Percentiles rank a stretch among this genome's conserved stretches.
Evolutionary conservation across 2,329 filamentous ascomycete genomes (phyloP).

Genomic region (Botryotinia narcissicola): DNA sequence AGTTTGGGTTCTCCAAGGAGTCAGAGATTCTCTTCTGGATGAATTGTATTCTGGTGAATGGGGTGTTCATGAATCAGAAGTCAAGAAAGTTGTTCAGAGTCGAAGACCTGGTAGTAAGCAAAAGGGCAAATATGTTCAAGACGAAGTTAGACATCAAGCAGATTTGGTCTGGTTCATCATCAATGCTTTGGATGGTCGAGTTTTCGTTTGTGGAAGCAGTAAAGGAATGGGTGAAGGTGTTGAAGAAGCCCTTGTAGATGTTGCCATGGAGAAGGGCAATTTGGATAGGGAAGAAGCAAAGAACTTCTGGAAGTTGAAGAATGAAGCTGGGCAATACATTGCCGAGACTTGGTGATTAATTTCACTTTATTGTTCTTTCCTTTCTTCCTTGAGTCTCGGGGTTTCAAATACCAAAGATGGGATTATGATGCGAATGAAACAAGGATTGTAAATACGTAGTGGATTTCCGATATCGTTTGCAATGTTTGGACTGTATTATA

Average conservation of each 20-base stretch:
- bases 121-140: slow-evolving; percentile 89
- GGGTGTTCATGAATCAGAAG: slow-evolving; percentile 85
- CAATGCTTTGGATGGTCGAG: slow-evolving; percentile 90
- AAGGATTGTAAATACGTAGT: background rate
- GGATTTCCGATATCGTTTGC: background rate
- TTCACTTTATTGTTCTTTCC: background rate
- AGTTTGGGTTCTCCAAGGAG: slow-evolving; percentile 92
- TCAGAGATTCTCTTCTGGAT: slow-evolving; percentile 90
- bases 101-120: slow-evolving; percentile 51
- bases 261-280: slow-evolving; percentile 90
- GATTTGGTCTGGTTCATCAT: slow-evolving; percentile 99
- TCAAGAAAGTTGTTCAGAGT: slow-evolving; percentile 78
- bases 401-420: background rate
- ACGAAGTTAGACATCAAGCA: slow-evolving; percentile 86
- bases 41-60: slow-evolving; percentile 97
- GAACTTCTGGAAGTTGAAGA: slow-evolving; percentile 90
- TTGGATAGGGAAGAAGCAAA: slow-evolving; percentile 77
- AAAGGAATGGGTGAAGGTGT: slow-evolving; percentile 98
- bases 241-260: slow-evolving; percentile 79
- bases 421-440: background rate
- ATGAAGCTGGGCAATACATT: slow-evolving; percentile 91
- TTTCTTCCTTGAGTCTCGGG: background rate
- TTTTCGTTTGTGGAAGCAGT: slow-evolving; percentile 94
- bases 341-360: slow-evolving; percentile 67
- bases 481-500: background rate